These are phyloP conservation scores for Nepenthes gracilis DNA, from an alignment of 148 eudicot species.

Conservation along the genomic window DNA sequence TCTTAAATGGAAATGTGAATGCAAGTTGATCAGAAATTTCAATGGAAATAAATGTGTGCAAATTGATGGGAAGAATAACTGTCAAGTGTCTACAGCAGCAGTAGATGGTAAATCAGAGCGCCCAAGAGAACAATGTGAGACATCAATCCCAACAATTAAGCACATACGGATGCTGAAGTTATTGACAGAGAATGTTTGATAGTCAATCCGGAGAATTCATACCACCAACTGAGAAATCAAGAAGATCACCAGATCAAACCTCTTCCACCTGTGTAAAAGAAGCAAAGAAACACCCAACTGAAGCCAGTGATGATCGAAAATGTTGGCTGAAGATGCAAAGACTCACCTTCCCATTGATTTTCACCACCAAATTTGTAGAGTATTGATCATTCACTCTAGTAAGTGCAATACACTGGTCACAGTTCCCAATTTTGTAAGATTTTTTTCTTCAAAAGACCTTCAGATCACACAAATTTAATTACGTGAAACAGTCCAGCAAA, in stretches of 20 bases:
- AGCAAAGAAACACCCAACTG: background rate
- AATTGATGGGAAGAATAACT: background rate
- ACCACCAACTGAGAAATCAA: slow-evolving; percentile 32
- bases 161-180: slow-evolving; percentile 35
- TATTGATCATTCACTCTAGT: slow-evolving; percentile 64
- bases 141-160: slow-evolving; percentile 53
- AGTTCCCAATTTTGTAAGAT: slow-evolving; percentile 46
- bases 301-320: background rate
- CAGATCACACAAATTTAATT: background rate
- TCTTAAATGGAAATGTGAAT: background rate
- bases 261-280: background rate
- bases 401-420: slow-evolving; percentile 71
- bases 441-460: slow-evolving; percentile 72
- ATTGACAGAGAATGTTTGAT: slow-evolving; percentile 22
- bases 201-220: slow-evolving; percentile 25
- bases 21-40: background rate
- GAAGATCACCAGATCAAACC: background rate
- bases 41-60: too few species aligned
- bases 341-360: slow-evolving; percentile 64
- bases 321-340: background rate
- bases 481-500: too few species aligned
- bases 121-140: slow-evolving; percentile 52
- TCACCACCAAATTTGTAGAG: slow-evolving; percentile 61
- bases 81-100: slow-evolving; percentile 32
- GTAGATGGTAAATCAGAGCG: slow-evolving; percentile 48